A percentile compares a stretch with the other conserved stretches of the same genome.
These are phyloP conservation scores for Penicillium sp. DNA, from an alignment of 2,329 filamentous ascomycete species.

Conservation along the genomic window DNA sequence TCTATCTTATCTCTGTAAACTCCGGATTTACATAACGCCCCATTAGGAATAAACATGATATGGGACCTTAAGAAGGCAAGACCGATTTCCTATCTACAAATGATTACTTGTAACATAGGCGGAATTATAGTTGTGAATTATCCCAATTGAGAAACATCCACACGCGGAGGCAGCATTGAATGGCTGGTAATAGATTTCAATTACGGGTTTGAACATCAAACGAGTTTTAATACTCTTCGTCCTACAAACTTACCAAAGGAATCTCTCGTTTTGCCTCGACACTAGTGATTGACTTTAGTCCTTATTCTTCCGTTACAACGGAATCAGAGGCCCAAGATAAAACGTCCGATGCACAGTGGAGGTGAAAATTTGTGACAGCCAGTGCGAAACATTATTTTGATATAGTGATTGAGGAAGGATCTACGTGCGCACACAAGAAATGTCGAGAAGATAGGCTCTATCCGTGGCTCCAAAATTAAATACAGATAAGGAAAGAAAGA, in stretches of 20 bases:
- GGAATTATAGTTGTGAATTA: neutral
- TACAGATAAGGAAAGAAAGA: neutral
- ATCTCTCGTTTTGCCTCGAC: neutral
- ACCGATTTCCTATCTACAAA: neutral
- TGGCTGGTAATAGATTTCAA: neutral
- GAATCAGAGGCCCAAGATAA: neutral
- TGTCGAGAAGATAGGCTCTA: neutral
- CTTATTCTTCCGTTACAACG: neutral
- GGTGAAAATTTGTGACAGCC: neutral
- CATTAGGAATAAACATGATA: neutral
- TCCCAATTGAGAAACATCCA: neutral
- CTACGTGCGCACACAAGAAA: neutral
- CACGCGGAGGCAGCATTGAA: neutral
- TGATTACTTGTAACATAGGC: neutral
- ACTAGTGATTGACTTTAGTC: neutral
- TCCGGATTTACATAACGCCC: neutral
- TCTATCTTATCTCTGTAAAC: neutral
- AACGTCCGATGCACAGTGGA: neutral
- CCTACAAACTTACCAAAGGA: neutral
- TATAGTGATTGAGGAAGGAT: neutral
- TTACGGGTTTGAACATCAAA: neutral
- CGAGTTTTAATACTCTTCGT: neutral
- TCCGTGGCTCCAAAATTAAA: neutral
- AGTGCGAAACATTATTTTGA: neutral
- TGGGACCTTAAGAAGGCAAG: neutral